These are phyloP conservation scores for Leucosporidium yakuticum DNA, from an alignment of 768 basidiomycete genomes.

Conservation along the genomic window DNA sequence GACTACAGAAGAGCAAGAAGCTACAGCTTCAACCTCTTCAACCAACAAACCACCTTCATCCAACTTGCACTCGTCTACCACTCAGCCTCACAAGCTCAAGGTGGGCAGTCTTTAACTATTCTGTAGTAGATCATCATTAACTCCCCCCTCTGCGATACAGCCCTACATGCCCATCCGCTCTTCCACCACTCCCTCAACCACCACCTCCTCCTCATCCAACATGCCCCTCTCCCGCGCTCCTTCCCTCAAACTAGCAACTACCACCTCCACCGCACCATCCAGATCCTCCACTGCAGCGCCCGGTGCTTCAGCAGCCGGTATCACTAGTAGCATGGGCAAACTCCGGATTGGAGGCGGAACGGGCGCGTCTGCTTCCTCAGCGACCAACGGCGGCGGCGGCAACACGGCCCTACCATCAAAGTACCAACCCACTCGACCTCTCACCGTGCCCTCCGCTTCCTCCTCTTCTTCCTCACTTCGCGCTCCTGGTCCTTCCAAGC, in stretches of 20 bases:
- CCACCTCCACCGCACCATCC: neutral
- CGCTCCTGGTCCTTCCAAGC: neutral
- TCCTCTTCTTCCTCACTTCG: neutral
- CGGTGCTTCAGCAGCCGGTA: too few relatives aligned
- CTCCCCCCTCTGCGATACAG: neutral
- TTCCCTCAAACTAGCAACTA: constrained; percentile 16
- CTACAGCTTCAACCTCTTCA: too few relatives aligned
- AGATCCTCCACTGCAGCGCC: neutral
- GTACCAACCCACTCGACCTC: neutral
- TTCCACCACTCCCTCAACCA: neutral
- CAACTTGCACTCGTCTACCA: too few relatives aligned
- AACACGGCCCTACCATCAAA: too few relatives aligned
- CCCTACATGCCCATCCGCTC: constrained; percentile 17
- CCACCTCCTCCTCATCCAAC: constrained; percentile 25
- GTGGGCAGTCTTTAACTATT: neutral
- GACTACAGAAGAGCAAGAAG: too few relatives aligned
- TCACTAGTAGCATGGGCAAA: too few relatives aligned
- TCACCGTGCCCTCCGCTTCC: neutral
- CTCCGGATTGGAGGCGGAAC: too few relatives aligned
- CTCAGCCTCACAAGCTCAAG: constrained; percentile 1
- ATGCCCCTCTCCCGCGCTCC: constrained; percentile 16
- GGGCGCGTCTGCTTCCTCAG: too few relatives aligned
- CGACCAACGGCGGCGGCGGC: too few relatives aligned
- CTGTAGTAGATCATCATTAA: neutral
- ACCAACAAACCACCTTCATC: neutral